These are phyloP conservation scores for Pleurotus ostreatus DNA, from an alignment of 768 basidiomycete genomes.

Conservation along the genomic window DNA sequence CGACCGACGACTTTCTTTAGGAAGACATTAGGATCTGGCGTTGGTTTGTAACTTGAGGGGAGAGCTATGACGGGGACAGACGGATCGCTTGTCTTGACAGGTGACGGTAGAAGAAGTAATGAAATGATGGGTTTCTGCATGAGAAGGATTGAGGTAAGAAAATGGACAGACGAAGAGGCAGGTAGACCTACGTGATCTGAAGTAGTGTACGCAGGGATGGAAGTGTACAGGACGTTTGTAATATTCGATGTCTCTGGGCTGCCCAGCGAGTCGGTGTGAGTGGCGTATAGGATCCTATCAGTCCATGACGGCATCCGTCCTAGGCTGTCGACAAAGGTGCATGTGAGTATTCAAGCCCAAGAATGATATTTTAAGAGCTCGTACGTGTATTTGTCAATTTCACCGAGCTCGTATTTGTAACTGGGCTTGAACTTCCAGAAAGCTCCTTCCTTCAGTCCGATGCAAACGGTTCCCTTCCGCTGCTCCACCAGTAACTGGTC, in stretches of 20 bases:
- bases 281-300: slow-evolving; percentile 85
- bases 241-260: slow-evolving; percentile 48
- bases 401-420: slow-evolving; percentile 82
- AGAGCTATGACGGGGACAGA: slow-evolving; percentile 44
- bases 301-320: slow-evolving; percentile 89
- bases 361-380: too few relatives aligned
- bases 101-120: slow-evolving; percentile 58
- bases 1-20: slow-evolving; percentile 66
- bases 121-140: slow-evolving; percentile 82
- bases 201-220: slow-evolving; percentile 77
- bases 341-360: slow-evolving; percentile 15
- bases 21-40: slow-evolving; percentile 46
- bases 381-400: slow-evolving; percentile 80
- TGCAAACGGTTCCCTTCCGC: slow-evolving; percentile 59
- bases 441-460: slow-evolving; percentile 78
- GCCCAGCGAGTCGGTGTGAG: slow-evolving; percentile 60
- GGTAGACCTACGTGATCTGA: slow-evolving; percentile 77
- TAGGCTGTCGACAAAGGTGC: slow-evolving; percentile 30
- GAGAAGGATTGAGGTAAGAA: background rate
- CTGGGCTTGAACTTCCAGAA: slow-evolving; percentile 89
- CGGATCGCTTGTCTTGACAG: slow-evolving; percentile 19
- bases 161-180: background rate
- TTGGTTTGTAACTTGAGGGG: slow-evolving; percentile 45
- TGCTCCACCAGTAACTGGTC: slow-evolving; percentile 70
- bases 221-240: slow-evolving; percentile 69